These are phyloP conservation scores for Thuidium tamariscinum DNA, from an alignment of 225 moss, liverwort and hornwort species.

Conservation along the genomic window DNA sequence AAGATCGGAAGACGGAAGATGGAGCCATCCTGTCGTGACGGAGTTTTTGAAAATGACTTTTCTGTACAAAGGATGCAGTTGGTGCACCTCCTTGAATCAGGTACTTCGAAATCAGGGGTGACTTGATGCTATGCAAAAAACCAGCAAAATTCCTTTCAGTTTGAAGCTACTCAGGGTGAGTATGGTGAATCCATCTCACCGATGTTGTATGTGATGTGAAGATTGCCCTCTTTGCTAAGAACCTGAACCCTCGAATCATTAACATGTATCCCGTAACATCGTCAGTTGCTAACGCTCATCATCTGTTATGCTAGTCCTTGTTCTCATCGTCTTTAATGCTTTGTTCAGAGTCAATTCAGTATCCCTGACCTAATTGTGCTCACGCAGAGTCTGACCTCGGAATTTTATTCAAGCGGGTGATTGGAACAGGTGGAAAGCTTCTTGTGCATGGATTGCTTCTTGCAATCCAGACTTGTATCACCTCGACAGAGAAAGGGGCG, in stretches of 20 bases:
- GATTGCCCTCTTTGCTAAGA: neutral
- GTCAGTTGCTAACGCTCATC: neutral
- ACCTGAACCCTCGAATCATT: neutral
- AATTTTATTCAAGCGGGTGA: neutral
- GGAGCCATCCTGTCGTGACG: neutral
- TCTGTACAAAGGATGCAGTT: neutral
- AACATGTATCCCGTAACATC: neutral
- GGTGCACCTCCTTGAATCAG: neutral
- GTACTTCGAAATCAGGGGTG: neutral
- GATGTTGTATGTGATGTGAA: neutral
- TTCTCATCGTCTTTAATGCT: neutral
- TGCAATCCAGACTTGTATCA: neutral
- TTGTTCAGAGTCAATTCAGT: neutral
- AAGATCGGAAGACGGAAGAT: neutral
- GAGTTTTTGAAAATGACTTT: neutral
- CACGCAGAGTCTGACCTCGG: neutral
- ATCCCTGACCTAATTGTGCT: neutral
- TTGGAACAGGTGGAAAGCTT: neutral
- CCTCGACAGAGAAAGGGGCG: neutral
- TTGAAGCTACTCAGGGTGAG: neutral
- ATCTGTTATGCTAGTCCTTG: neutral
- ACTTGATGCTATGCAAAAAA: neutral
- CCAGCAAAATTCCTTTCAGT: neutral
- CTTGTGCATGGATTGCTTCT: neutral
- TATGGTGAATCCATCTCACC: neutral